Percentiles rank a stretch among this genome's conserved stretches.
Evolutionary conservation across 805 yeast species (phyloP).

Genomic region (Vanderwaltozyma polyspora): DNA sequence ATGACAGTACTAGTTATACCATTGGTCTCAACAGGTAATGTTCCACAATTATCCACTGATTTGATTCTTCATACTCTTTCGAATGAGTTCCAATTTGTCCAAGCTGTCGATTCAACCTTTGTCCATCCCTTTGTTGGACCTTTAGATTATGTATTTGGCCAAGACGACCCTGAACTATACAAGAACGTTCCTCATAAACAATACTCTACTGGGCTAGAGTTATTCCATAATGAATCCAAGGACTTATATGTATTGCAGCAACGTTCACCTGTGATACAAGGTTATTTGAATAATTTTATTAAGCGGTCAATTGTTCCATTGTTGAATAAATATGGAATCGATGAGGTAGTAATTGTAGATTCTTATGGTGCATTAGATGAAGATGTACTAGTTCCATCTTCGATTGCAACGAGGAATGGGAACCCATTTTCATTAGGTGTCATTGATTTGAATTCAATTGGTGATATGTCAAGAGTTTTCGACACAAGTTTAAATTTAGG

Average conservation of each 20-base stretch:
- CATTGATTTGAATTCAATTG: slow-evolving; percentile 16
- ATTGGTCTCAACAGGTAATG: slow-evolving; percentile 75
- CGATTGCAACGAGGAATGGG: background rate
- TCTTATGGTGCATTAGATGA: slow-evolving; percentile 52
- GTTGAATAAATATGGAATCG: slow-evolving; percentile 31
- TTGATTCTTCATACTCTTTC: slow-evolving; percentile 43
- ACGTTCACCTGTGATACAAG: slow-evolving; percentile 74
- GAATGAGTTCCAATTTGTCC: slow-evolving; percentile 36
- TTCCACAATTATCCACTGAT: slow-evolving; percentile 76
- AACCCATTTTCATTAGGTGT: slow-evolving; percentile 15
- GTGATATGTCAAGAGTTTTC: slow-evolving; percentile 14
- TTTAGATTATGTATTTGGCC: slow-evolving; percentile 35
- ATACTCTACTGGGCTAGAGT: slow-evolving; percentile 56
- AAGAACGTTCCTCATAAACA: slow-evolving; percentile 8
- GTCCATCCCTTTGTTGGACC: slow-evolving; percentile 83
- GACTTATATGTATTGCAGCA: slow-evolving; percentile 60
- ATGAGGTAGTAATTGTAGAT: slow-evolving; percentile 46
- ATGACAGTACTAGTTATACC: slow-evolving; percentile 53
- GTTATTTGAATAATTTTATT: slow-evolving; percentile 40
- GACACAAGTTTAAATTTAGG: slow-evolving; percentile 13
- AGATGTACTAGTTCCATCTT: slow-evolving; percentile 1
- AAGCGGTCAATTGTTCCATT: slow-evolving; percentile 41
- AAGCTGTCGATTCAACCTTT: slow-evolving; percentile 45
- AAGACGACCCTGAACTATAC: slow-evolving; percentile 8
- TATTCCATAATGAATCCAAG: slow-evolving; percentile 35